Evolutionary conservation across 345 rosid genomes (phyloP).

Genomic region (Ceriops tagal): DNA sequence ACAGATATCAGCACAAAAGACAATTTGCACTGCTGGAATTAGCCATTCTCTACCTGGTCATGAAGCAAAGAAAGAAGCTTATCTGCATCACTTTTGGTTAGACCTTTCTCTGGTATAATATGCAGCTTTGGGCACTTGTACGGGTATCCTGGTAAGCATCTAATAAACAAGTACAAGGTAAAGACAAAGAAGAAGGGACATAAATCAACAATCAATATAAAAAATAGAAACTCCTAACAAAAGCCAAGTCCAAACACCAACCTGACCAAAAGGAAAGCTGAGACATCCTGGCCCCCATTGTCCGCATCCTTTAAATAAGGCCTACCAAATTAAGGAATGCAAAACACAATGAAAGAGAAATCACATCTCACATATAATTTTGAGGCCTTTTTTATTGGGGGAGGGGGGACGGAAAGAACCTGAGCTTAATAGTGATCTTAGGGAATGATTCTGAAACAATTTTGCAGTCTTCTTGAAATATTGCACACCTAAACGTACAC

Average conservation of each 20-base stretch:
- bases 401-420: constrained; percentile 37
- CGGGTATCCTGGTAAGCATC: constrained; percentile 97
- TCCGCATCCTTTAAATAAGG: constrained; percentile 94
- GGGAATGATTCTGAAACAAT: constrained; percentile 55
- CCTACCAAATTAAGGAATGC: constrained; percentile 45
- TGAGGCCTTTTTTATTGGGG: constrained; percentile 7
- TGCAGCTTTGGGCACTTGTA: constrained; percentile 83
- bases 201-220: not conserved
- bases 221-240: not conserved
- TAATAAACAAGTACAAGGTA: constrained; percentile 22
- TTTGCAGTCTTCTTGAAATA: constrained; percentile 89
- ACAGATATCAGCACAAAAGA: constrained; percentile 4
- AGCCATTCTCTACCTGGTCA: constrained; percentile 59
- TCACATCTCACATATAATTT: constrained; percentile 16
- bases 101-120: constrained; percentile 77
- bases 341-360: constrained; percentile 17
- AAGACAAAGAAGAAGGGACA: not conserved
- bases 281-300: constrained; percentile 72
- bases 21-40: constrained; percentile 5
- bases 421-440: constrained; percentile 67
- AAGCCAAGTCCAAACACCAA: constrained; percentile 19
- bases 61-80: constrained; percentile 75
- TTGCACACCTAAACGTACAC: constrained; percentile 52
- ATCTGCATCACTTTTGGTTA: constrained; percentile 61
- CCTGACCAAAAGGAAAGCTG: constrained; percentile 81